Percentiles rank a stretch among this genome's conserved stretches.
phyloP scores from a whole-genome alignment of 2,329 filamentous ascomycete genomes.

The Anthostomella pinea region DNA sequence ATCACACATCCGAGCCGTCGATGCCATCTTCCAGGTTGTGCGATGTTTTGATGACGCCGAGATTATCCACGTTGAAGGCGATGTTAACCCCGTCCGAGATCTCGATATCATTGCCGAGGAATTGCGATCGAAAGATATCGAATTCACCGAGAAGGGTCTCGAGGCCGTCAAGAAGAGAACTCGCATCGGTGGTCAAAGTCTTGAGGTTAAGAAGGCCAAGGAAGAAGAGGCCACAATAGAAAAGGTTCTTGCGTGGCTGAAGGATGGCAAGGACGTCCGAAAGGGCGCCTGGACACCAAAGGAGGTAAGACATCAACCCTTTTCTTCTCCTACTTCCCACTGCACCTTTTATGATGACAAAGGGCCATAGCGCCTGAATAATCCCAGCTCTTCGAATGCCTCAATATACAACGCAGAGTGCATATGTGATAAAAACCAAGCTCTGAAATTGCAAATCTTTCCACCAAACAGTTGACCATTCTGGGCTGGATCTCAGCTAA shows the following conservation, averaged over 20 bases:
- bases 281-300: constrained; percentile 88
- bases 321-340: constrained; percentile 8
- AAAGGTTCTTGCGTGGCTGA: constrained; percentile 79
- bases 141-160: constrained; percentile 94
- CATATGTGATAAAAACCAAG: constrained; percentile 80
- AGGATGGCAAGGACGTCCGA: constrained; percentile 89
- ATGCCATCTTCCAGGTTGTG: constrained; percentile 97
- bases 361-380: constrained; percentile 92
- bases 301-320: constrained; percentile 68
- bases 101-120: constrained; percentile 96
- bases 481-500: constrained; percentile 30
- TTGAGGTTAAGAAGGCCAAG: constrained; percentile 97
- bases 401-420: constrained; percentile 72
- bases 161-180: constrained; percentile 94
- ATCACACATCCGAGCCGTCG: constrained; percentile 96
- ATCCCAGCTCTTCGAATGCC: constrained; percentile 99
- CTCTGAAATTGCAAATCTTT: too few species aligned
- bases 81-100: constrained; percentile 93
- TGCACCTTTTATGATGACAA: constrained; percentile 78
- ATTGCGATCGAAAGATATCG: constrained; percentile 95
- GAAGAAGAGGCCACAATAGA: constrained; percentile 92
- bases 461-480: too few species aligned
- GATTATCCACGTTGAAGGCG: constrained; percentile 99
- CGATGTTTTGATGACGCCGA: constrained; percentile 98
- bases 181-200: constrained; percentile 84